Evolutionary conservation across 2,329 filamentous ascomycete species (phyloP).

Genomic region (Arthrinium phaeospermum): DNA sequence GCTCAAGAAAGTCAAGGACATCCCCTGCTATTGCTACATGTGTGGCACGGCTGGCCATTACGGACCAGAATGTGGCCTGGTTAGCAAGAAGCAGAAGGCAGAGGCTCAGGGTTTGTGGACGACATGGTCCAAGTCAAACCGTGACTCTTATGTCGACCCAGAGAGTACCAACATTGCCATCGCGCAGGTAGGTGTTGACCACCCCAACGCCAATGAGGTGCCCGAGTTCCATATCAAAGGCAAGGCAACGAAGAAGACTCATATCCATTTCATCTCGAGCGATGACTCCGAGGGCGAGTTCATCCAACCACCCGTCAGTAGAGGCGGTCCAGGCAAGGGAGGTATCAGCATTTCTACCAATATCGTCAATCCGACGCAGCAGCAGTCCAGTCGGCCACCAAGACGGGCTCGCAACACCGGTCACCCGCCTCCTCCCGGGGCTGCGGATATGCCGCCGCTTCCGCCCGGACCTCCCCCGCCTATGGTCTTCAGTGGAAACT

Average conservation of each 20-base stretch:
- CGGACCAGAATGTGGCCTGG: slow-evolving; percentile 57
- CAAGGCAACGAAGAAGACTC: slow-evolving; percentile 33
- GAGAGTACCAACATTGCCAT: slow-evolving; percentile 47
- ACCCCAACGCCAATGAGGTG: slow-evolving; percentile 5
- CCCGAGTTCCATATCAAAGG: slow-evolving; percentile 35
- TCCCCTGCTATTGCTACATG: slow-evolving; percentile 60
- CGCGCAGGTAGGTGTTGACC: slow-evolving; percentile 31
- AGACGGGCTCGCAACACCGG: background rate
- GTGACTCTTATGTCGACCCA: slow-evolving; percentile 55
- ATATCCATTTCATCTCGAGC: slow-evolving; percentile 40
- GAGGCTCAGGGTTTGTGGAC: slow-evolving; percentile 38
- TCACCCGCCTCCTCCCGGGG: background rate
- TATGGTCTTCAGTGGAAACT: background rate
- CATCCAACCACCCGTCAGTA: slow-evolving; percentile 34
- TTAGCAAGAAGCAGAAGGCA: slow-evolving; percentile 25
- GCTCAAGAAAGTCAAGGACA: slow-evolving; percentile 53
- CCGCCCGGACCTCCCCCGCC: slow-evolving; percentile 2
- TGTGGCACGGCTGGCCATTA: slow-evolving; percentile 63
- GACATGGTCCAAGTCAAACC: slow-evolving; percentile 60
- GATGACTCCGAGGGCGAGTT: slow-evolving; percentile 42
- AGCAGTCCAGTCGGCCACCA: background rate
- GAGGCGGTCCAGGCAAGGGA: slow-evolving; percentile 26
- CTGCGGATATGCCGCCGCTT: background rate
- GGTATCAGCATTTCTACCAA: slow-evolving; percentile 38
- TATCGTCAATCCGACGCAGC: slow-evolving; percentile 26